phyloP scores from a whole-genome alignment of 768 basidiomycete species.

The Auricularia sp. region DNA sequence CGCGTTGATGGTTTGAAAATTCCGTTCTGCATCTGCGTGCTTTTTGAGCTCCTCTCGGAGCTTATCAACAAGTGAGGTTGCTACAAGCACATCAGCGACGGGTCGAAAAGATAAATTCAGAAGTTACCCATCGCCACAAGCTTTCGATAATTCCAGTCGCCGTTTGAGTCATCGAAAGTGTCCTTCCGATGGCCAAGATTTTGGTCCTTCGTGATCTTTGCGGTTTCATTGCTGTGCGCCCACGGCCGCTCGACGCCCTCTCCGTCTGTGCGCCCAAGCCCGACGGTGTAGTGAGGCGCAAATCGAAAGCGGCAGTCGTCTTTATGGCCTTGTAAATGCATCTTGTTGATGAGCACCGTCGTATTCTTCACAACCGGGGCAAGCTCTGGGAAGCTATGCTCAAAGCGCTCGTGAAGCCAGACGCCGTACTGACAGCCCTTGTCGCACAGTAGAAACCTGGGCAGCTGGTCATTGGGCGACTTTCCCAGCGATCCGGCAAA shows the following conservation, averaged over 20 bases:
- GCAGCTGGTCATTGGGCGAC: neutral
- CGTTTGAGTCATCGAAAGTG: slow-evolving; percentile 28
- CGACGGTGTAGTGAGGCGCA: neutral
- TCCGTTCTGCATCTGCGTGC: neutral
- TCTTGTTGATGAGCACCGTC: slow-evolving; percentile 11
- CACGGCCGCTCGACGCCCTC: slow-evolving; percentile 31
- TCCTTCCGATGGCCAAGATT: slow-evolving; percentile 22
- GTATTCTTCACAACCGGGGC: slow-evolving; percentile 5
- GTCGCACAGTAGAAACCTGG: slow-evolving; percentile 11
- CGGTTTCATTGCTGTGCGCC: slow-evolving; percentile 24
- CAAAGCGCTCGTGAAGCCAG: slow-evolving; percentile 9
- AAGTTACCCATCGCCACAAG: slow-evolving; percentile 16
- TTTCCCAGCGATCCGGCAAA: slow-evolving; percentile 4
- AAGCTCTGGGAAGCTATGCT: slow-evolving; percentile 9
- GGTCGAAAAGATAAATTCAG: slow-evolving; percentile 1
- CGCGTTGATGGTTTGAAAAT: slow-evolving; percentile 3
- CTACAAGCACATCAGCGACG: neutral
- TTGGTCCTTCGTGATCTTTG: slow-evolving; percentile 28
- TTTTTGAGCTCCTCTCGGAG: slow-evolving; percentile 1
- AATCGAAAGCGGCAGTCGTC: slow-evolving; percentile 14
- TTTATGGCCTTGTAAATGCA: slow-evolving; percentile 16
- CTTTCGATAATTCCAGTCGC: slow-evolving; percentile 31
- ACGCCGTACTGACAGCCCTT: slow-evolving; percentile 13
- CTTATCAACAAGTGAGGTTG: slow-evolving; percentile 2
- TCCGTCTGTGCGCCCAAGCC: slow-evolving; percentile 22